phyloP scores from a whole-genome alignment of 148 eudicot genomes.

The Drosera capensis region DNA sequence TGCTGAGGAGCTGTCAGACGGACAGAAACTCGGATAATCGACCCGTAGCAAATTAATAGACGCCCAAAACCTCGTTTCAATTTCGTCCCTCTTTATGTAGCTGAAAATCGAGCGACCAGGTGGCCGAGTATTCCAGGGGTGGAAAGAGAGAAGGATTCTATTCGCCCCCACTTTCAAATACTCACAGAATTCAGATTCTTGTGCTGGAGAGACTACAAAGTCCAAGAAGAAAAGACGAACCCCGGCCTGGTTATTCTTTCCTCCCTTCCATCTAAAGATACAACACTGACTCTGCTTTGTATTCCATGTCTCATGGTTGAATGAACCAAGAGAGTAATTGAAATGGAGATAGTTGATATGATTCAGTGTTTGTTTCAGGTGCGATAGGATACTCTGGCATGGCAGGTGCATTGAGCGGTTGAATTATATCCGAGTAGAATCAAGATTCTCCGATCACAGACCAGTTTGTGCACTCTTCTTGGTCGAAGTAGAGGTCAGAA shows the following conservation, averaged over 20 bases:
- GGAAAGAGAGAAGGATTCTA: slow-evolving; percentile 55
- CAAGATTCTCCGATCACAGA: slow-evolving; percentile 55
- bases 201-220: slow-evolving; percentile 34
- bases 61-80: neutral
- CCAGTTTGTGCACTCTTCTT: slow-evolving; percentile 50
- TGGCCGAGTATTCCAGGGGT: slow-evolving; percentile 55
- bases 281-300: too few relatives aligned
- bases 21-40: too few relatives aligned
- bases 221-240: slow-evolving; percentile 54
- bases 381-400: slow-evolving; percentile 64
- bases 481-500: slow-evolving; percentile 15
- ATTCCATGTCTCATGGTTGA: neutral
- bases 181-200: slow-evolving; percentile 41
- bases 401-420: slow-evolving; percentile 38
- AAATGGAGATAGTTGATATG: neutral
- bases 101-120: slow-evolving; percentile 50
- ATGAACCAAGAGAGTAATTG: neutral
- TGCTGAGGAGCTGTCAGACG: too few relatives aligned
- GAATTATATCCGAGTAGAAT: slow-evolving; percentile 35
- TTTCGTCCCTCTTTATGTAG: slow-evolving; percentile 23
- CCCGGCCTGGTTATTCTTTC: slow-evolving; percentile 52
- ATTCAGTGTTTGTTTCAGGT: slow-evolving; percentile 28
- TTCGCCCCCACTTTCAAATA: slow-evolving; percentile 68
- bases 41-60: too few relatives aligned
- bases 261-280: neutral